These are phyloP conservation scores for Talaromyces sp. DNA, from an alignment of 2,329 filamentous ascomycete species.

Conservation along the genomic window DNA sequence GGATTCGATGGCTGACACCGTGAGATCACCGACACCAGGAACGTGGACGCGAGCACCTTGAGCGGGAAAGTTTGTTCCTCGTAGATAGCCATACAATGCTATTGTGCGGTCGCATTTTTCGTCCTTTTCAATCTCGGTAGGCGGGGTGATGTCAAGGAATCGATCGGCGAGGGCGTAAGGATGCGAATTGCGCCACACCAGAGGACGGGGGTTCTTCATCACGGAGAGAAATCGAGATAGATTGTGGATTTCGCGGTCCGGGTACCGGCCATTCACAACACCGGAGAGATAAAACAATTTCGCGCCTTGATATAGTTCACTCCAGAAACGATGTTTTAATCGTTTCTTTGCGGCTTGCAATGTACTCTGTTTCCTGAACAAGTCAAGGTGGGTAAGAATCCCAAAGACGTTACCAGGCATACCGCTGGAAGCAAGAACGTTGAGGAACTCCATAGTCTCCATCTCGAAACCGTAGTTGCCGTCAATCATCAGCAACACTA, in stretches of 20 bases:
- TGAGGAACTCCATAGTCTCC: slow-evolving; percentile 99
- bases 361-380: slow-evolving; percentile 91
- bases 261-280: slow-evolving; percentile 94
- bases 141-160: slow-evolving; percentile 92
- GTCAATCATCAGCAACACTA: slow-evolving; percentile 96
- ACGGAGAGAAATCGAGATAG: slow-evolving; percentile 91
- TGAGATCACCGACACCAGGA: slow-evolving; percentile 86
- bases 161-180: slow-evolving; percentile 92
- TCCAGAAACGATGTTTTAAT: slow-evolving; percentile 94
- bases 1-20: slow-evolving; percentile 77
- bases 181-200: slow-evolving; percentile 95
- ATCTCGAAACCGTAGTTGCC: slow-evolving; percentile 99
- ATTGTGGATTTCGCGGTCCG: slow-evolving; percentile 94
- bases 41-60: slow-evolving; percentile 85
- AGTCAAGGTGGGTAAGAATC: slow-evolving; percentile 90
- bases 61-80: slow-evolving; percentile 90
- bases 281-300: slow-evolving; percentile 96
- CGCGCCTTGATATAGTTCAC: slow-evolving; percentile 91
- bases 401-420: slow-evolving; percentile 99
- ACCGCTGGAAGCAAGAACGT: slow-evolving; percentile 85
- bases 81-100: slow-evolving; percentile 86
- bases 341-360: slow-evolving; percentile 94
- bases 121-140: slow-evolving; percentile 84
- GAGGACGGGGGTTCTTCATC: slow-evolving; percentile 98
- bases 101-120: slow-evolving; percentile 87